Base-by-base conservation (phyloP, 805 yeast genomes). In the Maudiozyma pseudohumilis region DNA sequence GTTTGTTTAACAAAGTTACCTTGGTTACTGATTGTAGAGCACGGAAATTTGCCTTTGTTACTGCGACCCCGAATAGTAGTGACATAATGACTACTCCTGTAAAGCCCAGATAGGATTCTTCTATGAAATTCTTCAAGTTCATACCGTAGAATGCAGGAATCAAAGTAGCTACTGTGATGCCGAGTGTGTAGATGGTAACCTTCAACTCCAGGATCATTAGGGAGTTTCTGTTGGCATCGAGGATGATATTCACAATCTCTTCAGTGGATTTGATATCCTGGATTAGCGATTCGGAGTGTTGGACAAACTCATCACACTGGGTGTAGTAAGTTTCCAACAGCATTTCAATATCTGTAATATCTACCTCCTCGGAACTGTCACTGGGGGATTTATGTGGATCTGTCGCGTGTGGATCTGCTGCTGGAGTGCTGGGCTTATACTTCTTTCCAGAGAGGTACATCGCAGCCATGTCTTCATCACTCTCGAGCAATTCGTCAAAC, bases 291-390 rank as follows among this genome's bases (percentile, higher is more conserved):
- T 84, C 94, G 0, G 94, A 79, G 48, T 83, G 89, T 58, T 88
- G 96, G 6, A 87, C 96, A 47, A 82, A 77, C 62, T 88, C 96
- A 53, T 88, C 96, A 54, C 89, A 80, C 49, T 87, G 96, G 41
- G 82, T 80, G 59, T 84, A 87, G 60, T 88, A 88, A 0, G 95
- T 75, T 53, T 88, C 96, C 16, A 88, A 56, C 35, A 88, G 66
- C 79, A 87, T 80, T 58, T 88, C 96, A 16, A 85, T 70, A 48
- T 88, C 95, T 7, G 80, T 83, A 44, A 68, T 71, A 52, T 72
- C 74, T 17, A 49, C 54, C 9, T 52, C 48, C 4, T 39, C 40
- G 4, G 32, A 12, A 5, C 11, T 8, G 4, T 12, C 25, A 4
- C 7, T 19, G 38, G 45, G 19, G 36, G 46, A 37, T 58, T 64